phyloP scores from a whole-genome alignment of 2,329 filamentous ascomycete genomes.

The Aspergillus sp. region DNA sequence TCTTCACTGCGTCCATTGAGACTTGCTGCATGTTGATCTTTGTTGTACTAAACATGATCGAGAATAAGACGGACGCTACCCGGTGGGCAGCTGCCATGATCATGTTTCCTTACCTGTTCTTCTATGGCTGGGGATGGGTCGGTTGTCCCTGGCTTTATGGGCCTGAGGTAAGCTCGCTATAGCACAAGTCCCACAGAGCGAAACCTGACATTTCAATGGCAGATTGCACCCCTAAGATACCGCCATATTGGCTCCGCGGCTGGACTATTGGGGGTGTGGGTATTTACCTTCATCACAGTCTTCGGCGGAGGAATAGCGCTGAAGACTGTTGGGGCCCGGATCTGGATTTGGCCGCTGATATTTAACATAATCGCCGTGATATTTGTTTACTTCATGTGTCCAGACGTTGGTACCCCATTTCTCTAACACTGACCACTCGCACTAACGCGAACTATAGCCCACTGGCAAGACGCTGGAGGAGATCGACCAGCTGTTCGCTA shows the following conservation, averaged over 20 bases:
- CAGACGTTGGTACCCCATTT: background rate
- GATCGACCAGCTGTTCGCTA: constrained; percentile 13
- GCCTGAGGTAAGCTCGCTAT: background rate
- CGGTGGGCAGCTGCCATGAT: constrained; percentile 13
- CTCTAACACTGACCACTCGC: background rate
- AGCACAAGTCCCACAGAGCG: background rate
- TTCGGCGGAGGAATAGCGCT: background rate
- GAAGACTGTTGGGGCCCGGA: background rate
- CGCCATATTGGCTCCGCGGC: constrained; percentile 5
- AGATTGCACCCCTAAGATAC: constrained; percentile 14
- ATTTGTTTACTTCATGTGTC: constrained; percentile 8
- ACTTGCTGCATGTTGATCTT: constrained; percentile 15
- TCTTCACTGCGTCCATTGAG: constrained; percentile 10
- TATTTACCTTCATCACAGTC: background rate
- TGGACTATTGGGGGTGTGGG: background rate
- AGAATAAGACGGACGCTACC: constrained; percentile 12
- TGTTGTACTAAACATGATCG: constrained; percentile 8
- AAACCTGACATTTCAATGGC: background rate
- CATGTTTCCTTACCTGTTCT: constrained; percentile 14
- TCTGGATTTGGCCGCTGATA: background rate
- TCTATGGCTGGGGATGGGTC: constrained; percentile 18
- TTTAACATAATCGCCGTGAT: background rate
- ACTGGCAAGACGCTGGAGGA: constrained; percentile 15
- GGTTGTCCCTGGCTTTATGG: constrained; percentile 11
- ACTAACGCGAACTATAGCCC: background rate